Conservation (phyloP, 2,329 filamentous ascomycete species). For the Parascedosporium putredinis region DNA sequence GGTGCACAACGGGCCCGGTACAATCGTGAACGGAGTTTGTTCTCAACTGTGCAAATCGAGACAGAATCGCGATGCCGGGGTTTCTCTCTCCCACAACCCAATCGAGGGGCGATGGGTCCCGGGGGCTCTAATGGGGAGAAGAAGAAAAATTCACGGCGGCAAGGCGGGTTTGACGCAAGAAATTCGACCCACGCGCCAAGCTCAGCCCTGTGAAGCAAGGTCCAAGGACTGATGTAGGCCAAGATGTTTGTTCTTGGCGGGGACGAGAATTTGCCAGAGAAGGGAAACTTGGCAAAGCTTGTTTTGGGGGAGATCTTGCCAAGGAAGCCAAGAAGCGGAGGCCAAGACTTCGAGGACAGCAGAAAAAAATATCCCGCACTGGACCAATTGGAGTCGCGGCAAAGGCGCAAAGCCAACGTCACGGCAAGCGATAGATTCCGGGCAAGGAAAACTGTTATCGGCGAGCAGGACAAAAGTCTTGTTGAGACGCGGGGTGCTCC, state of each 20-base stretch:
- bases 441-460: not conserved
- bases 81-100: too few relatives aligned
- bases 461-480: not conserved
- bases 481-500: not conserved
- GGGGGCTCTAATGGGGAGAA: too few relatives aligned
- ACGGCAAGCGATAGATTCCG: not conserved
- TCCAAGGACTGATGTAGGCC: not conserved
- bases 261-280: not conserved
- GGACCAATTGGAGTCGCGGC: not conserved
- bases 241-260: not conserved
- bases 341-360: not conserved
- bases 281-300: not conserved
- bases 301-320: not conserved
- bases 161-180: too few relatives aligned
- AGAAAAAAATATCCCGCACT: not conserved
- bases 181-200: not conserved
- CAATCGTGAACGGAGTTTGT: too few relatives aligned
- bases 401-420: constrained; percentile 1
- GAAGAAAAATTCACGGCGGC: too few relatives aligned
- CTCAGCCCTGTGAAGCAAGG: not conserved
- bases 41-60: too few relatives aligned
- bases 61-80: too few relatives aligned
- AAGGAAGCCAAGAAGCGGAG: not conserved
- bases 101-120: too few relatives aligned
- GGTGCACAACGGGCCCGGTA: too few relatives aligned